These are phyloP conservation scores for Ploettnerulaceae sp. DNA, from an alignment of 2,329 filamentous ascomycete species.

Conservation along the genomic window DNA sequence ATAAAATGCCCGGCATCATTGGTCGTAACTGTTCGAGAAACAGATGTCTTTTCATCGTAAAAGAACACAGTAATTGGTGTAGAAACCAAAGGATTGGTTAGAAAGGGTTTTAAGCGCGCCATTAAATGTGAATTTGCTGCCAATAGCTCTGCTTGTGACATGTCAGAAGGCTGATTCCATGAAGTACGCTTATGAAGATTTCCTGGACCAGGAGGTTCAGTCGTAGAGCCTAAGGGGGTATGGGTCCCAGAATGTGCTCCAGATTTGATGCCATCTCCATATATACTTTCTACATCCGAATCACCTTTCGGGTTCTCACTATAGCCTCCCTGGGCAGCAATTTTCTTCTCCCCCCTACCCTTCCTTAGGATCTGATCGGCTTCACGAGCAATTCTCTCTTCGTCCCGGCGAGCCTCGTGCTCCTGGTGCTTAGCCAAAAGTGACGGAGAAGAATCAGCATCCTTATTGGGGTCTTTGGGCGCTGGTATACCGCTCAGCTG, in stretches of 20 bases:
- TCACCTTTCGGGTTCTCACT: slow-evolving; percentile 58
- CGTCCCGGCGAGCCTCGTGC: slow-evolving; percentile 48
- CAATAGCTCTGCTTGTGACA: slow-evolving; percentile 70
- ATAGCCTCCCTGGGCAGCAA: slow-evolving; percentile 67
- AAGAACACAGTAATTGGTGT: slow-evolving; percentile 89
- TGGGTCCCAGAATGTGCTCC: slow-evolving; percentile 13
- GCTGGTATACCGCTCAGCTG: slow-evolving; percentile 80
- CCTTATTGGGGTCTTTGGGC: slow-evolving; percentile 27
- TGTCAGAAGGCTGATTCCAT: slow-evolving; percentile 44
- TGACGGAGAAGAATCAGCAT: slow-evolving; percentile 27
- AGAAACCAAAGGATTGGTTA: slow-evolving; percentile 75
- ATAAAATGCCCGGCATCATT: slow-evolving; percentile 87
- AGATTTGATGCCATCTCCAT: slow-evolving; percentile 19
- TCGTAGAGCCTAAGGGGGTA: slow-evolving; percentile 22
- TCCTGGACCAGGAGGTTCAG: slow-evolving; percentile 32
- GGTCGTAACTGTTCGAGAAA: slow-evolving; percentile 79
- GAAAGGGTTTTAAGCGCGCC: slow-evolving; percentile 81
- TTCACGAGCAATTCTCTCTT: slow-evolving; percentile 66
- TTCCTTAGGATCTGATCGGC: slow-evolving; percentile 70
- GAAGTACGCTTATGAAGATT: slow-evolving; percentile 41
- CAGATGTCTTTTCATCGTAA: slow-evolving; percentile 78
- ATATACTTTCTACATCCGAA: slow-evolving; percentile 35
- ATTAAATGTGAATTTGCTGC: slow-evolving; percentile 83
- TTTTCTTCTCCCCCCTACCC: slow-evolving; percentile 66
- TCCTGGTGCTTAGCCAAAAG: slow-evolving; percentile 36